These are phyloP conservation scores for Arachnopeziza araneosa DNA, from an alignment of 2,329 filamentous ascomycete species.

Conservation along the genomic window DNA sequence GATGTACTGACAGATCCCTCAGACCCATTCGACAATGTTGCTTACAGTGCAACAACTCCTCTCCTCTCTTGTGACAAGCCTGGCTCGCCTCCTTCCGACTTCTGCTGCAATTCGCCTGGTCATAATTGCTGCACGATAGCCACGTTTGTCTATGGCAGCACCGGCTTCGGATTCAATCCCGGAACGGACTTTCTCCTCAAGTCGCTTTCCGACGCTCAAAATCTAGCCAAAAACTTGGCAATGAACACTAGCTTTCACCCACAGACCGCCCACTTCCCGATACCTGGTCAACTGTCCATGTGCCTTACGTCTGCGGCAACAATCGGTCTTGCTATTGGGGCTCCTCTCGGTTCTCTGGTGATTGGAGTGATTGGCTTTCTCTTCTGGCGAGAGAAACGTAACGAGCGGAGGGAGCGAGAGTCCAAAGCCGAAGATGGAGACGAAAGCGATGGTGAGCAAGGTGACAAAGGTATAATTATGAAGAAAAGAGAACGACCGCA, in stretches of 20 bases:
- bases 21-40: not conserved
- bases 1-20: not conserved
- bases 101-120: not conserved
- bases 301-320: not conserved
- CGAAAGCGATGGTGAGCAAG: not conserved
- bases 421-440: not conserved
- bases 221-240: not conserved
- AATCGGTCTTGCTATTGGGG: not conserved
- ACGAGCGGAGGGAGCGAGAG: not conserved
- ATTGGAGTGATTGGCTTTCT: not conserved
- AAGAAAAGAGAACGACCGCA: not conserved
- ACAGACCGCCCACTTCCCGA: not conserved
- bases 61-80: not conserved
- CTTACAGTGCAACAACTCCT: not conserved
- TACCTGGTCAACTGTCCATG: not conserved
- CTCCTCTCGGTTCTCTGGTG: not conserved
- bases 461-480: not conserved
- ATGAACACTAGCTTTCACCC: not conserved
- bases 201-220: not conserved
- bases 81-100: not conserved
- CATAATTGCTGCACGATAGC: not conserved
- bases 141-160: not conserved
- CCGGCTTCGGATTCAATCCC: not conserved
- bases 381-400: not conserved
- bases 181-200: not conserved